These are phyloP conservation scores for Penicillium steckii DNA, from an alignment of 495 filamentous ascomycete species.

Conservation along the genomic window DNA sequence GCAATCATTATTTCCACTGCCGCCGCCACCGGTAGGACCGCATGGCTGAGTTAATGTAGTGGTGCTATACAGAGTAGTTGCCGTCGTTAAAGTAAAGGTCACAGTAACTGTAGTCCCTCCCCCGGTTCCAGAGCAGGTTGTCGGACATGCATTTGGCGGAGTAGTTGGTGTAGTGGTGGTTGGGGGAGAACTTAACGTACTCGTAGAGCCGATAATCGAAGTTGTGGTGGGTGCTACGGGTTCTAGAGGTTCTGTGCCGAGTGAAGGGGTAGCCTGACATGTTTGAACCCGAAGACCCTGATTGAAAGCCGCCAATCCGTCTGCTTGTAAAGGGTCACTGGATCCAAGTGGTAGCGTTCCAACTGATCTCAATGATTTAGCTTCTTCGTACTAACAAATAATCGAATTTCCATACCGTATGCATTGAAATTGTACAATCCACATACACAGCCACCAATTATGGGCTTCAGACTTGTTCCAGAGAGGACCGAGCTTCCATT, in stretches of 20 bases:
- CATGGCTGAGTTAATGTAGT: slow-evolving; percentile 3
- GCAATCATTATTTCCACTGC: slow-evolving; percentile 18
- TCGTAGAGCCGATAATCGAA: slow-evolving; percentile 8
- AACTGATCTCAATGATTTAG: slow-evolving; percentile 13
- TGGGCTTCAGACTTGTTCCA: slow-evolving; percentile 46
- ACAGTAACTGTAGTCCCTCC: slow-evolving; percentile 5
- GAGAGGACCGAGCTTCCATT: slow-evolving; percentile 42
- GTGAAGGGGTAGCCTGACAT: slow-evolving; percentile 44
- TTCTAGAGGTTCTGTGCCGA: slow-evolving; percentile 28
- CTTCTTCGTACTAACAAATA: neutral
- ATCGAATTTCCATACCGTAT: slow-evolving; percentile 32
- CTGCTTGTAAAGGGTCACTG: slow-evolving; percentile 39
- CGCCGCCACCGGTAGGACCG: slow-evolving; percentile 4
- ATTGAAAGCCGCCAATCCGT: slow-evolving; percentile 39
- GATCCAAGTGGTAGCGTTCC: slow-evolving; percentile 45
- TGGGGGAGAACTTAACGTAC: slow-evolving; percentile 6
- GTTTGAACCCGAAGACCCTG: slow-evolving; percentile 46
- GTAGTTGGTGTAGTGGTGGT: slow-evolving; percentile 9
- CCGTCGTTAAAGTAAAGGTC: slow-evolving; percentile 11
- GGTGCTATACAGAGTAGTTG: slow-evolving; percentile 7
- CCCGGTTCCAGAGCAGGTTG: neutral
- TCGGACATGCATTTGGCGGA: neutral
- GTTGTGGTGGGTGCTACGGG: slow-evolving; percentile 16
- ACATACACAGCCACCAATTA: slow-evolving; percentile 44
- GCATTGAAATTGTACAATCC: slow-evolving; percentile 58